A percentile compares a stretch with the other conserved stretches of the same genome.
phyloP scores from a whole-genome alignment of 345 rosid species.

The Syzygium aromaticum region DNA sequence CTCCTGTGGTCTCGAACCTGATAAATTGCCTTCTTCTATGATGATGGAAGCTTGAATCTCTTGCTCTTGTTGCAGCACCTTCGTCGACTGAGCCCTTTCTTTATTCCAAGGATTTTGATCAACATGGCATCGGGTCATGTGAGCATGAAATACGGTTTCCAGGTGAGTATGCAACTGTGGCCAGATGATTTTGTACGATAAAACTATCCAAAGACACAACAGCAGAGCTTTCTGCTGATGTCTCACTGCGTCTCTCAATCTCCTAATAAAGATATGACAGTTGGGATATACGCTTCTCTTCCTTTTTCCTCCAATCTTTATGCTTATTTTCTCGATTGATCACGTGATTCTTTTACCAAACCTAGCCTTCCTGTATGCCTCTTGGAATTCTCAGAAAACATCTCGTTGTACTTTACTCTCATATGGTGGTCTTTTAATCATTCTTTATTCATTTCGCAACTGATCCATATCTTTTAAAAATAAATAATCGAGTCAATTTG shows the following conservation, averaged over 20 bases:
- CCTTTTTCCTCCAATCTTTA: too few relatives aligned
- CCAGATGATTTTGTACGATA: not conserved
- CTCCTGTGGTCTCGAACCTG: not conserved
- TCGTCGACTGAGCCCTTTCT: constrained; percentile 90
- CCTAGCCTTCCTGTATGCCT: not conserved
- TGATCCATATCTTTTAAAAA: not conserved
- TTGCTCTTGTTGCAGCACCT: constrained; percentile 46
- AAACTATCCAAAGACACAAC: not conserved
- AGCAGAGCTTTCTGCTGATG: not conserved
- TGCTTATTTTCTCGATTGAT: not conserved
- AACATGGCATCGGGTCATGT: constrained; percentile 98
- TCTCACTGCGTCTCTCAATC: not conserved
- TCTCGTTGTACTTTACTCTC: not conserved
- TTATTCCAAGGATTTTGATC: constrained; percentile 87
- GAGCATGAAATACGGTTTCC: constrained; percentile 94
- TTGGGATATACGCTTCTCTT: not conserved
- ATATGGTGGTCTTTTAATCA: not conserved
- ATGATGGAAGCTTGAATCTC: not conserved
- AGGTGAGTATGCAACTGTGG: constrained; percentile 32
- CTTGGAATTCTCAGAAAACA: not conserved
- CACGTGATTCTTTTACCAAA: not conserved
- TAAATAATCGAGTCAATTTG: not conserved
- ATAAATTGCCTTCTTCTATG: not conserved
- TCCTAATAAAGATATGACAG: not conserved
- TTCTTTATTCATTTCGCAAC: not conserved